Evolutionary conservation across 352 stramenopile species (phyloP).

Genomic region (Globisporangium uncinulatum): DNA sequence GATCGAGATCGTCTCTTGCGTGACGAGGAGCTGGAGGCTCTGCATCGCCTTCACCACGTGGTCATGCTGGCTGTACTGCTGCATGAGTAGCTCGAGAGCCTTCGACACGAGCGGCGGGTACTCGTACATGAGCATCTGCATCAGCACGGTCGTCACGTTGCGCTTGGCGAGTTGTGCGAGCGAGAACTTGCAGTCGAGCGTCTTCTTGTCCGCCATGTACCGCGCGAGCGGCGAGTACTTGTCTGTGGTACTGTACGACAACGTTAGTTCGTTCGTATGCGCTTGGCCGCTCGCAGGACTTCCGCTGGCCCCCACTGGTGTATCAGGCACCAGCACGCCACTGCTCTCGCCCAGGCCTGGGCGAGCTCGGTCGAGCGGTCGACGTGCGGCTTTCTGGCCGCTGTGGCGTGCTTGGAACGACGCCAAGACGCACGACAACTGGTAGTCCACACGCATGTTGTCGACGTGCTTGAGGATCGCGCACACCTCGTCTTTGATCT

Average conservation of each 20-base stretch:
- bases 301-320: conserved; percentile 7
- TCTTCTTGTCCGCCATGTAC: conserved; percentile 40
- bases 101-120: conserved; percentile 67
- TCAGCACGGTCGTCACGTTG: conserved; percentile 49
- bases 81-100: conserved; percentile 61
- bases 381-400: conserved; percentile 2
- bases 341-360: conserved; percentile 4
- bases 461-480: conserved; percentile 53
- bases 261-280: conserved; percentile 13
- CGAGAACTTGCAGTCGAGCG: conserved; percentile 58
- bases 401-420: conserved; percentile 32
- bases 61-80: conserved; percentile 72
- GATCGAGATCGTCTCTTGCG: conserved; percentile 53
- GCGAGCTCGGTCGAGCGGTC: conserved; percentile 3
- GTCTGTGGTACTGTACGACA: conserved; percentile 18
- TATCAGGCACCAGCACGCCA: conserved; percentile 7
- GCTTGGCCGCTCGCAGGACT: conserved; percentile 13
- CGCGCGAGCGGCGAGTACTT: conserved; percentile 40
- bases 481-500: conserved; percentile 74
- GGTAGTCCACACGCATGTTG: conserved; percentile 54
- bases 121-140: conserved; percentile 81
- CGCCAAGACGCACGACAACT: conserved; percentile 51
- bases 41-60: conserved; percentile 60
- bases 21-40: conserved; percentile 53
- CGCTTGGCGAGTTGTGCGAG: conserved; percentile 34